These are phyloP conservation scores for Wickerhamiella nectarea DNA, from an alignment of 805 yeast genomes.

Conservation along the genomic window DNA sequence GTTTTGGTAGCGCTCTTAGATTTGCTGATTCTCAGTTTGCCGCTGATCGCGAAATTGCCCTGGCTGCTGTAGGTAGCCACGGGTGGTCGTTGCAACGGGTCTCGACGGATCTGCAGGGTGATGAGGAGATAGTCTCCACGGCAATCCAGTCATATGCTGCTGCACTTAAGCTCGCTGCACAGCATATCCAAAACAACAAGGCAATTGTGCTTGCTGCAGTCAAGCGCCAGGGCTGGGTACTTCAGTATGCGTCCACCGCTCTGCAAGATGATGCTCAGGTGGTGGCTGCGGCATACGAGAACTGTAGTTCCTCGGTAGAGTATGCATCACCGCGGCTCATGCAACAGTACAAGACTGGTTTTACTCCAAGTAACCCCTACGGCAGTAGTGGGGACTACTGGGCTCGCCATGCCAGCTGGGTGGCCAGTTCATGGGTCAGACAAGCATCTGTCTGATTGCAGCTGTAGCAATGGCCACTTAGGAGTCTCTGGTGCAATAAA, in stretches of 20 bases:
- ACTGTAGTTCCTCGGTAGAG: not conserved
- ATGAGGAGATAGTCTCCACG: not conserved
- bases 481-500: too few species aligned
- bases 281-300: not conserved
- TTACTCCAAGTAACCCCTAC: not conserved
- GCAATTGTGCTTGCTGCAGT: slow-evolving; percentile 4
- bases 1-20: slow-evolving; percentile 5
- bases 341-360: not conserved
- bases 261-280: slow-evolving; percentile 4
- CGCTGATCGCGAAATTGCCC: slow-evolving; percentile 4
- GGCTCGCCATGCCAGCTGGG: not conserved
- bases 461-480: too few species aligned
- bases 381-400: too few species aligned
- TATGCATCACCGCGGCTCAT: slow-evolving; percentile 4
- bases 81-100: slow-evolving; percentile 9
- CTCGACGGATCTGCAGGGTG: not conserved
- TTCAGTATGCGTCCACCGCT: slow-evolving; percentile 2
- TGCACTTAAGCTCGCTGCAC: slow-evolving; percentile 1
- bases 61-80: slow-evolving; percentile 5
- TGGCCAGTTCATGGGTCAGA: not conserved
- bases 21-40: slow-evolving; percentile 4
- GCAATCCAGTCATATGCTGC: slow-evolving; percentile 2
- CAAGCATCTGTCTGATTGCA: too few species aligned
- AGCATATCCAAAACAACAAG: not conserved
- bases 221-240: slow-evolving; percentile 3